These are phyloP conservation scores for button mushroom (Agaricus bisporus) DNA, from an alignment of 768 basidiomycete genomes.

Conservation along the genomic window DNA sequence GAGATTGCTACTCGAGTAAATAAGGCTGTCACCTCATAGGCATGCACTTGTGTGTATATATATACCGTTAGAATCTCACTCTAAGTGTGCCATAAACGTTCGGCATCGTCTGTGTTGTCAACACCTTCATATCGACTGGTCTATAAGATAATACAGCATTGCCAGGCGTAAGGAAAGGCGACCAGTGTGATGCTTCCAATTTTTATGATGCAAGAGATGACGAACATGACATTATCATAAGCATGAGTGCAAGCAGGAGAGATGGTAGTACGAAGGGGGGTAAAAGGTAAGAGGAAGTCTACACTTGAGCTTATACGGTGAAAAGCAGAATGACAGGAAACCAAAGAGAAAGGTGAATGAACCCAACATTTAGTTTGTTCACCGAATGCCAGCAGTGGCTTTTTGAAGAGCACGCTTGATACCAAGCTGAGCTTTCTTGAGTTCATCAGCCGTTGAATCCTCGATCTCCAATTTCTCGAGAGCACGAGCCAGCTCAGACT, in stretches of 20 bases:
- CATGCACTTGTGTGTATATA: neutral
- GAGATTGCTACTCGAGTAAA: conserved; percentile 80
- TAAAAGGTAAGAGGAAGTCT: conserved; percentile 12
- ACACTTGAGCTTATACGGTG: conserved; percentile 14
- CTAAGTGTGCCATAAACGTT: neutral
- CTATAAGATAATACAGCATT: conserved; percentile 8
- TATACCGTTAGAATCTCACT: neutral
- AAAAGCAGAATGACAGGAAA: conserved; percentile 11
- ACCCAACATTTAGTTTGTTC: conserved; percentile 21
- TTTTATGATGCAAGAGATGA: conserved; percentile 16
- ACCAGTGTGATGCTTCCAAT: conserved; percentile 6
- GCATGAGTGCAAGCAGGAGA: conserved; percentile 18
- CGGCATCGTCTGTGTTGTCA: neutral
- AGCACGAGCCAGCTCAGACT: conserved; percentile 95
- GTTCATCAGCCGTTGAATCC: conserved; percentile 88
- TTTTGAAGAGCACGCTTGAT: conserved; percentile 98
- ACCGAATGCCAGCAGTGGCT: conserved; percentile 88
- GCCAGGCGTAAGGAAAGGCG: neutral
- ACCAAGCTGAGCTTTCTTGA: conserved; percentile 91
- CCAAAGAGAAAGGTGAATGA: neutral
- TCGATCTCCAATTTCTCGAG: conserved; percentile 98
- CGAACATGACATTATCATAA: conserved; percentile 22
- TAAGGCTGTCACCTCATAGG: conserved; percentile 44
- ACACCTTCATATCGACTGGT: neutral
- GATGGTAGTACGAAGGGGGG: conserved; percentile 15